Evolutionary conservation across 2,329 filamentous ascomycete genomes (phyloP), one percentile per base, ranked within the genome.

Genomic region (Neopestalotiopsis sp.): DNA sequence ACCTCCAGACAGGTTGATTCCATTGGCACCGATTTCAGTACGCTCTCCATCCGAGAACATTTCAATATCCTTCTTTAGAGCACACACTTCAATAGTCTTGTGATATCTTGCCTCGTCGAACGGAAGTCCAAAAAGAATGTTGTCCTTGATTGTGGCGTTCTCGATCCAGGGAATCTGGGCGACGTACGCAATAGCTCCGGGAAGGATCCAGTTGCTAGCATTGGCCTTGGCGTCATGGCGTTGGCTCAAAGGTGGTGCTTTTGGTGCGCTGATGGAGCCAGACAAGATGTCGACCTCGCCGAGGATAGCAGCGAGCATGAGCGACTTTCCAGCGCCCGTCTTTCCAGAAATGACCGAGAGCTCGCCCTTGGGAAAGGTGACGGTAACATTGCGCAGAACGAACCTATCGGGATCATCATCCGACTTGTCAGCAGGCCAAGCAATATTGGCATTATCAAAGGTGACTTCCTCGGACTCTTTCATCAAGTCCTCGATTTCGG

Each of bases 91-190:
- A 7, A 95, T 79, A 0, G 94, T 93, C 73, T 90, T 88, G 1
- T 84, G 81, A 76, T 95, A 96, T 52, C 94, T 88, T n/a, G 85
- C 82, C 68, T 90, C 82, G 67, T 94, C 88, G 38, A 86, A 87
- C 0, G 92, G 92, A 2, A 95, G 82, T 0, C 92, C 92, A 71
- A 95, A 96, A 0, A 94, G 78, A 65, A 96, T 92, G 73, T 96
- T 97, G 59, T 94, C 90, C 68, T 87, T 89, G 70, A 97, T 90
- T 5, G 89, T 92, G 0, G 91, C 92, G 73, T 95, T 95, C 75
- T 95, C 93, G 63, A 96, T 93, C 93, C 93, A 96, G 0, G 93
- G 93, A 7, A 92, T 94, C 76, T 95, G 92, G 1, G 91, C 89
- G 42, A 95, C 91, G 73, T 91, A 95, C 0, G 93, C 93, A 62